Conservation (phyloP, 306 rosid species). For the Astragalus membranaceus region DNA sequence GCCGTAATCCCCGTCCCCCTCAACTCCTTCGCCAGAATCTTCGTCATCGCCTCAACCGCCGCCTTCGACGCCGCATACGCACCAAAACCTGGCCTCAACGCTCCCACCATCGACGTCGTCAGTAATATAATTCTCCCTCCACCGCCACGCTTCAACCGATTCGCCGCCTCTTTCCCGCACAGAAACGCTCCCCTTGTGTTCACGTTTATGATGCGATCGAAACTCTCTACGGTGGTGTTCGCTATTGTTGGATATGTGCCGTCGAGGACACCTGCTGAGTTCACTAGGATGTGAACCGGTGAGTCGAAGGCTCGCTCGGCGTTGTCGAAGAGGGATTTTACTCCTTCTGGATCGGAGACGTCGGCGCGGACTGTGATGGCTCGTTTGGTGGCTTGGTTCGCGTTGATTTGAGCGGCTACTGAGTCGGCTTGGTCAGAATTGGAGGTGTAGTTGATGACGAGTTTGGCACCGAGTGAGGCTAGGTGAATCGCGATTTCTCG, state of each 20-base stretch:
- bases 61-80: background rate
- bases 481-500: conserved; percentile 40
- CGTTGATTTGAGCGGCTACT: background rate
- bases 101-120: background rate
- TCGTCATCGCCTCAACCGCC: conserved; percentile 31
- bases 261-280: background rate
- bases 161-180: conserved; percentile 39
- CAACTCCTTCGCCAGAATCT: conserved; percentile 49
- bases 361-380: conserved; percentile 1
- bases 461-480: conserved; percentile 35
- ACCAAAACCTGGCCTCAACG: background rate
- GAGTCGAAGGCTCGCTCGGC: background rate
- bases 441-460: conserved; percentile 35
- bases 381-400: background rate
- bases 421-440: background rate
- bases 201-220: conserved; percentile 25
- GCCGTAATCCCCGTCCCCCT: conserved; percentile 44
- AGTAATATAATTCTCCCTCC: conserved; percentile 35
- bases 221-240: background rate
- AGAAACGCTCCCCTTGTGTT: conserved; percentile 45
- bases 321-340: background rate
- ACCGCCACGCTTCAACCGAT: conserved; percentile 41
- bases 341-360: background rate
- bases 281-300: background rate
- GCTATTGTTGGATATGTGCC: background rate